Evolutionary conservation across 495 filamentous ascomycete genomes (phyloP), one percentile per base, ranked within the genome.

Genomic region (Chaetomium cochliodes): DNA sequence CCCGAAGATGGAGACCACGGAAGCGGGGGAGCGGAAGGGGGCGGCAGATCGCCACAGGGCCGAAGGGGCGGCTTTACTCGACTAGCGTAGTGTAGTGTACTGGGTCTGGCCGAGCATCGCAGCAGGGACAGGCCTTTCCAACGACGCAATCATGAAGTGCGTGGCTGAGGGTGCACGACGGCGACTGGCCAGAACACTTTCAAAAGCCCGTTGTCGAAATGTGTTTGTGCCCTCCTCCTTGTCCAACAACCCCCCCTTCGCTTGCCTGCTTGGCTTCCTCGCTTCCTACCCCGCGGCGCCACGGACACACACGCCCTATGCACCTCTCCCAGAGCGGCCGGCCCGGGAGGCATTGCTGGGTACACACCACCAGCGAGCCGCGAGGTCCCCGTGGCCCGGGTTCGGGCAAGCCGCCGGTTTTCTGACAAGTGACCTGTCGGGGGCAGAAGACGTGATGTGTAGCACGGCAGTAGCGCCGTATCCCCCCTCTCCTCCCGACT

Each of bases 11-110:
- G 16, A 44, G 41, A 15, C 41, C 11, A 11, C 49, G 49, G 44
- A 47, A 47, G 44, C 44, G 41, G n/a, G 49, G 22, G 18, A 30
- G 52, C 53, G 53, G 53, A 41, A 8, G 39, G n/a, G 18, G 53
- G 22, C 53, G 53, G 53, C 53, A 56, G 53, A 56, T 56, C 53
- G 30, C 5, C 53, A 9, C 20, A 52, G 33, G 20, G 33, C 28
- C n/a, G 53, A 50, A n/a, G n/a, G 46, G 46, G 46, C 46, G 46
- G 46, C 46, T 50, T 50, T 6, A 50, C 20, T 47, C 13, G 44
- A 47, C n/a, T n/a, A n/a, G n/a, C n/a, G n/a, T 30, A 30, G 28
- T 30, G 28, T 6, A 30, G 28, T 3, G 46, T 5, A 23, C 18
- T n/a, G n/a, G 46, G 46, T 6, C 16, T 50, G 46, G 46, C 23